Percentiles rank a stretch among this genome's conserved stretches.
phyloP scores from a whole-genome alignment of 345 rosid genomes.

The Xanthoceras sorbifolium region DNA sequence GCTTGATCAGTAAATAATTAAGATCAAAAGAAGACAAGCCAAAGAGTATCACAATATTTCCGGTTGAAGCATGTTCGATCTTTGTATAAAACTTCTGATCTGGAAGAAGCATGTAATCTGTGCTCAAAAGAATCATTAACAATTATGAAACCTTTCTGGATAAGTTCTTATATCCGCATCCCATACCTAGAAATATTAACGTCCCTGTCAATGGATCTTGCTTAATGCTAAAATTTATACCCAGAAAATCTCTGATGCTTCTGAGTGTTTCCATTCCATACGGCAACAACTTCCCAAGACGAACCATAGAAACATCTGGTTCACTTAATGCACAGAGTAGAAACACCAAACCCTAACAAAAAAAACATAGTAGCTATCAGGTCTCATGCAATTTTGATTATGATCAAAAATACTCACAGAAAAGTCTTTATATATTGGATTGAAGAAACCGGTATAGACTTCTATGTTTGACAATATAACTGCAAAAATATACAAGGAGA shows the following conservation, averaged over 20 bases:
- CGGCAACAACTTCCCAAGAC: slow-evolving; percentile 80
- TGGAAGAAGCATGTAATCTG: neutral
- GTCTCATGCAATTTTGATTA: neutral
- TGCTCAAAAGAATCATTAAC: slow-evolving; percentile 3
- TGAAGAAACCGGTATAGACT: neutral
- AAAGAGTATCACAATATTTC: neutral
- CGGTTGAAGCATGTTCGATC: neutral
- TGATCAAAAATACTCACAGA: neutral
- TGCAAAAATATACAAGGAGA: too few relatives aligned
- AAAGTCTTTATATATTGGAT: neutral
- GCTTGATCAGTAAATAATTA: too few relatives aligned
- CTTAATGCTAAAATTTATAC: slow-evolving; percentile 54
- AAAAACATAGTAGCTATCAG: neutral
- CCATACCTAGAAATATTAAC: slow-evolving; percentile 66
- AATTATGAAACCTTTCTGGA: slow-evolving; percentile 65
- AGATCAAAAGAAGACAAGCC: neutral
- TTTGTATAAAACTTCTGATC: neutral
- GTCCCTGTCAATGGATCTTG: slow-evolving; percentile 77
- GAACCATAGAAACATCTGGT: slow-evolving; percentile 77
- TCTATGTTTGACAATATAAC: too few relatives aligned
- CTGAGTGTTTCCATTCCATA: slow-evolving; percentile 78
- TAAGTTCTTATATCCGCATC: slow-evolving; percentile 76
- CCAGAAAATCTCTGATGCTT: slow-evolving; percentile 69
- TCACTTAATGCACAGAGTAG: slow-evolving; percentile 75
- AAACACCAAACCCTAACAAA: slow-evolving; percentile 68